Percentiles rank a stretch among this genome's conserved stretches.
Evolutionary conservation across 192 early-diverging fungal species (phyloP).

Genomic region (Mortierella hygrophila): DNA sequence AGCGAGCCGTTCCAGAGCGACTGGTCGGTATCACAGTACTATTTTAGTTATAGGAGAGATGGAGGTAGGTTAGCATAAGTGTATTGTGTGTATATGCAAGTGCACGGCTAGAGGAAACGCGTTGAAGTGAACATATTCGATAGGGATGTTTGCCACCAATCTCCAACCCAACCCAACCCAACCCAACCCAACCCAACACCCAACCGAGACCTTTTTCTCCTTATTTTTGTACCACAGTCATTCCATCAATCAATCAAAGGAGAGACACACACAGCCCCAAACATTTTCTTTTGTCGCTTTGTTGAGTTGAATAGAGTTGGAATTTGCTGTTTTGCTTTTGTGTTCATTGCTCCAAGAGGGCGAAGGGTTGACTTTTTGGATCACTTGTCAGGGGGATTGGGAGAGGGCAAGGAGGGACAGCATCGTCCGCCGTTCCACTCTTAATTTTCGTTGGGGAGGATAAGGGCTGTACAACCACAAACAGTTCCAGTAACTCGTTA

Average conservation of each 20-base stretch:
- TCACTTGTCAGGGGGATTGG: slow-evolving; percentile 2
- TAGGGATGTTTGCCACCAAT: neutral
- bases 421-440: too few relatives aligned
- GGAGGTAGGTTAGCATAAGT: neutral
- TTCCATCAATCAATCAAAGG: neutral
- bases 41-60: slow-evolving; percentile 13
- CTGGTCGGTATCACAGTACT: slow-evolving; percentile 76
- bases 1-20: slow-evolving; percentile 77
- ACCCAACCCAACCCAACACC: neutral
- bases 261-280: neutral
- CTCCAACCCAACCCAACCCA: too few relatives aligned
- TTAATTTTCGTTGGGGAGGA: too few relatives aligned
- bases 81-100: neutral
- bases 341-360: too few relatives aligned
- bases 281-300: neutral
- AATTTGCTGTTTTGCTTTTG: neutral
- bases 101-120: neutral
- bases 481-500: too few relatives aligned
- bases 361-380: slow-evolving; percentile 26
- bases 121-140: neutral
- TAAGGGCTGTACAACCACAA: too few relatives aligned
- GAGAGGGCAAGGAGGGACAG: too few relatives aligned
- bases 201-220: neutral
- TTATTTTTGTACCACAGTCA: too few relatives aligned
- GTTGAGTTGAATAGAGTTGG: neutral